Conservation (phyloP, 495 filamentous ascomycete species). For the Hypoxylon fuscum region DNA sequence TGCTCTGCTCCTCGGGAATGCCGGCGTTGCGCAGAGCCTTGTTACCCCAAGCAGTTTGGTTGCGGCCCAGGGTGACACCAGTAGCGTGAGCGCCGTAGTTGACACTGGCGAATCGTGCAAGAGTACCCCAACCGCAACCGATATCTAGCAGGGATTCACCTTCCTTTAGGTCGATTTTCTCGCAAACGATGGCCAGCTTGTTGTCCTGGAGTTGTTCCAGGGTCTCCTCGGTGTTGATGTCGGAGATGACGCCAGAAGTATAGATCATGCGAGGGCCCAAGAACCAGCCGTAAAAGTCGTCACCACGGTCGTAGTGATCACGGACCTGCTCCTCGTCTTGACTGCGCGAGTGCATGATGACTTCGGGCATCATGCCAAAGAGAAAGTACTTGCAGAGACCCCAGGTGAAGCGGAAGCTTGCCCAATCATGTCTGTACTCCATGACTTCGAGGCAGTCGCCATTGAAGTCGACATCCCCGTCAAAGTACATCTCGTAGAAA, state of each 20-base stretch:
- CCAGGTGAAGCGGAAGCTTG: conserved; percentile 79
- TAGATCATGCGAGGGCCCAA: conserved; percentile 92
- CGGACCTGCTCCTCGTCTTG: conserved; percentile 91
- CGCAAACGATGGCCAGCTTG: conserved; percentile 85
- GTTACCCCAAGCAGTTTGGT: conserved; percentile 88
- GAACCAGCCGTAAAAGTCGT: conserved; percentile 92
- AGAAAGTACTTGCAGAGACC: conserved; percentile 75
- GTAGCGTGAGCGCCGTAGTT: conserved; percentile 82
- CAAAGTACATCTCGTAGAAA: conserved; percentile 91
- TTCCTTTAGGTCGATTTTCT: conserved; percentile 78
- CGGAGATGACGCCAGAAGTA: conserved; percentile 82
- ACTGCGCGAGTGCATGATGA: conserved; percentile 80
- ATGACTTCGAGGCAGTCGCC: conserved; percentile 80
- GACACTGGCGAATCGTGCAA: conserved; percentile 78
- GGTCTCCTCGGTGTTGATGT: conserved; percentile 76
- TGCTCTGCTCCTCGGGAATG: conserved; percentile 74
- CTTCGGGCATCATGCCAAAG: conserved; percentile 75
- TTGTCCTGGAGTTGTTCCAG: conserved; percentile 90
- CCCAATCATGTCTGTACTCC: conserved; percentile 90
- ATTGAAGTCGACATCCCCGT: conserved; percentile 85
- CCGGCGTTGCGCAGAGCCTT: conserved; percentile 73
- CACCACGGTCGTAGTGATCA: conserved; percentile 86
- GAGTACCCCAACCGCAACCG: conserved; percentile 88
- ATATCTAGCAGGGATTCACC: conserved; percentile 82
- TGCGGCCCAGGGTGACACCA: conserved; percentile 81